Conservation (phyloP, 768 basidiomycete genomes). For the Dendrothele bispora region DNA sequence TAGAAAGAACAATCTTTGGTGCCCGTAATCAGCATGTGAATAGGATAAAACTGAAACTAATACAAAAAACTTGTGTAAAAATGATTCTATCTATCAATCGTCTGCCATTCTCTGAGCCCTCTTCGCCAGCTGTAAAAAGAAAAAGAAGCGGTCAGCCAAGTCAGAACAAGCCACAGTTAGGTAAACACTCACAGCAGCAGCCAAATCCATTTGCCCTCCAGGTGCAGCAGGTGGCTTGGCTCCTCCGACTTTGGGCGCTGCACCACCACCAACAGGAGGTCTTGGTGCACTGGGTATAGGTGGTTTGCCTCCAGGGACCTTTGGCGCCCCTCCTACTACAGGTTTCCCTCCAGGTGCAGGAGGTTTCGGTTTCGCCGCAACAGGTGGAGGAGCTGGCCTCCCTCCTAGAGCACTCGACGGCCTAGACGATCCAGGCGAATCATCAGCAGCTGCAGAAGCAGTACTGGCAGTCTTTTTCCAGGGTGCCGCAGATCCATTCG, state of each 20-base stretch:
- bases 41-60: no score
- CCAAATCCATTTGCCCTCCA: slow-evolving; percentile 74
- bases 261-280: slow-evolving; percentile 32
- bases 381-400: slow-evolving; percentile 55
- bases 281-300: slow-evolving; percentile 40
- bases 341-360: slow-evolving; percentile 60
- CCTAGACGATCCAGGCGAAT: slow-evolving; percentile 46
- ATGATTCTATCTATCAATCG: slow-evolving; percentile 23
- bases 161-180: slow-evolving; percentile 1
- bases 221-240: slow-evolving; percentile 42
- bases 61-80: no score
- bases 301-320: slow-evolving; percentile 42
- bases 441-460: slow-evolving; percentile 30
- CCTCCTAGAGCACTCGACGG: slow-evolving; percentile 49
- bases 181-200: slow-evolving; percentile 71
- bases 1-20: no score
- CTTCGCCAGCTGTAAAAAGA: slow-evolving; percentile 60
- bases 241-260: slow-evolving; percentile 39
- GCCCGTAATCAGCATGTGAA: no score
- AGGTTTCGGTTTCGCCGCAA: slow-evolving; percentile 65
- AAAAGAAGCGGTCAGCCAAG: slow-evolving; percentile 4
- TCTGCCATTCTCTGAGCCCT: slow-evolving; percentile 67
- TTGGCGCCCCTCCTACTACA: no score
- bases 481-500: slow-evolving; percentile 69
- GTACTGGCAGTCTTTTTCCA: slow-evolving; percentile 63